phyloP scores from a whole-genome alignment of 2,329 filamentous ascomycete genomes.

The Rhytidhysteron rufulum region DNA sequence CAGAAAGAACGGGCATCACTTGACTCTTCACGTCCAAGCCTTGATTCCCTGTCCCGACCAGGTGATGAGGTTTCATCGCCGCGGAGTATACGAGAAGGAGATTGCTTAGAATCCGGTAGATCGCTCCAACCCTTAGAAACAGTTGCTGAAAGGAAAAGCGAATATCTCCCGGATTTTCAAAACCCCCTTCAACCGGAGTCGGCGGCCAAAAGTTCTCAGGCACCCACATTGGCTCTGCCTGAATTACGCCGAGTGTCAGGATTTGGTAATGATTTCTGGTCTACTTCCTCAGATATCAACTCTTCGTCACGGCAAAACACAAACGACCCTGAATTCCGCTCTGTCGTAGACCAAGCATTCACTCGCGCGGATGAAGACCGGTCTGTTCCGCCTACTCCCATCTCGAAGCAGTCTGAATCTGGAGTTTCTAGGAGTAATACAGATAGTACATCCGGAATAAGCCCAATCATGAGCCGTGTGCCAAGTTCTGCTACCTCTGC shows the following conservation, averaged over 20 bases:
- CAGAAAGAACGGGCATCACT: conserved; percentile 54
- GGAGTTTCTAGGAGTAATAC: conserved; percentile 58
- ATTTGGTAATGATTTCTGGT: conserved; percentile 27
- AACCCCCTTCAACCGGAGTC: conserved; percentile 9
- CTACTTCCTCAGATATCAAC: conserved; percentile 8
- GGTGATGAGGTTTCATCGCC: conserved; percentile 18
- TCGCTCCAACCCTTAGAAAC: conserved; percentile 43
- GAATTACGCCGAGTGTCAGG: conserved; percentile 17
- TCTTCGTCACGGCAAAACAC: conserved; percentile 13
- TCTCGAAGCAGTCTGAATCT: conserved; percentile 40
- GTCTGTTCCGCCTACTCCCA: conserved; percentile 49
- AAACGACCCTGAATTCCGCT: conserved; percentile 27
- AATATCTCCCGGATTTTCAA: conserved; percentile 50
- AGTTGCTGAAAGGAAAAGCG: conserved; percentile 57
- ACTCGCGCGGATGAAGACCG: conserved; percentile 56
- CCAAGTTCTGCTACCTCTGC: conserved; percentile 42
- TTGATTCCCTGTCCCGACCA: conserved; percentile 46
- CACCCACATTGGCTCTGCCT: conserved; percentile 15
- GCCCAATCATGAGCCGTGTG: conserved; percentile 61
- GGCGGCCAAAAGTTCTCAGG: conserved; percentile 1
- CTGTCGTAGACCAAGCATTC: conserved; percentile 63
- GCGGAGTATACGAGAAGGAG: conserved; percentile 5
- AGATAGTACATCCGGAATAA: conserved; percentile 59
- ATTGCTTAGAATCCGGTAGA: conserved; percentile 15
- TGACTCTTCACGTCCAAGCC: conserved; percentile 55